phyloP scores from a whole-genome alignment of 2,329 filamentous ascomycete genomes.

The Biscogniauxia marginata region DNA sequence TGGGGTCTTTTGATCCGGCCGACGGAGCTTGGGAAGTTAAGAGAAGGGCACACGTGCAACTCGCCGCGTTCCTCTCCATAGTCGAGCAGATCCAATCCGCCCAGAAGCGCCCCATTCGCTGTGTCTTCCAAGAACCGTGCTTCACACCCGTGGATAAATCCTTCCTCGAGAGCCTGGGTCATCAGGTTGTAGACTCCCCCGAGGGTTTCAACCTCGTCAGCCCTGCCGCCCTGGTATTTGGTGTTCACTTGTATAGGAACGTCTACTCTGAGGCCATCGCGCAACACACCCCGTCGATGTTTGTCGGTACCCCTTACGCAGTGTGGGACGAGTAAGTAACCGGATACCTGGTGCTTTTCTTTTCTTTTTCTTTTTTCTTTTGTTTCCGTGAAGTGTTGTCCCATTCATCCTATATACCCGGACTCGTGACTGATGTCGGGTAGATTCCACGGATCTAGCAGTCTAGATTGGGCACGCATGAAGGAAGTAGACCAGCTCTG shows the following conservation, averaged over 20 bases:
- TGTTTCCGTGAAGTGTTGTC: not conserved
- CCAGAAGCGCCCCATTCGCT: conserved; percentile 36
- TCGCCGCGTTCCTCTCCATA: conserved; percentile 51
- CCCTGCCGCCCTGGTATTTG: conserved; percentile 54
- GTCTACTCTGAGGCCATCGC: conserved; percentile 53
- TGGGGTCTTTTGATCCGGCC: conserved; percentile 53
- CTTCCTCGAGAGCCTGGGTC: conserved; percentile 57
- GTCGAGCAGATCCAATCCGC: conserved; percentile 32
- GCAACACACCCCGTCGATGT: conserved; percentile 47
- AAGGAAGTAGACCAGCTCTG: conserved; percentile 34
- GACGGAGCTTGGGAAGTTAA: conserved; percentile 46
- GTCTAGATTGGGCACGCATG: conserved; percentile 32
- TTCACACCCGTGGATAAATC: conserved; percentile 48
- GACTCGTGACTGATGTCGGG: not conserved
- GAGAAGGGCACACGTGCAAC: conserved; percentile 49
- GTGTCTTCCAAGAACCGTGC: conserved; percentile 54
- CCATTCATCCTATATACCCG: not conserved
- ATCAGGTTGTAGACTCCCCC: conserved; percentile 51
- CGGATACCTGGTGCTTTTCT: not conserved
- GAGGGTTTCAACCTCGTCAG: conserved; percentile 51
- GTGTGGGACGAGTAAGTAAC: conserved; percentile 49
- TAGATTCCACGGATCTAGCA: conserved; percentile 11
- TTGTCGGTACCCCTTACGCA: conserved; percentile 56
- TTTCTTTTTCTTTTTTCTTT: not conserved
- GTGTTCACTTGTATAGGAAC: conserved; percentile 57